These are phyloP conservation scores for Takashimella koratensis DNA, from an alignment of 1,284 basidiomycete species.

Conservation along the genomic window DNA sequence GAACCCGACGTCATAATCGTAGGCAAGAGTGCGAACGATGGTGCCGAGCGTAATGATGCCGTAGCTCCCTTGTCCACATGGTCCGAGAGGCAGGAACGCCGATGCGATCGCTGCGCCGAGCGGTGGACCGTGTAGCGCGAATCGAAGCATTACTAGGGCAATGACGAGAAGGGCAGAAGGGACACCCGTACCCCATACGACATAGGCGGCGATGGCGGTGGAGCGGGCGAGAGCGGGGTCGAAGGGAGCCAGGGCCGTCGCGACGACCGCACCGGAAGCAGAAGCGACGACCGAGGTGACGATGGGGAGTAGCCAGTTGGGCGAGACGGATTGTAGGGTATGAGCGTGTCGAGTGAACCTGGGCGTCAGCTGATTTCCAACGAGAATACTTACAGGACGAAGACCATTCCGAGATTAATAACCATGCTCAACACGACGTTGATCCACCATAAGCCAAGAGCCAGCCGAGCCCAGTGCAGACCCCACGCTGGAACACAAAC, in stretches of 20 bases:
- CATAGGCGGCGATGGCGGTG: conserved; percentile 55
- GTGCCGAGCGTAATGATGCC: conserved; percentile 57
- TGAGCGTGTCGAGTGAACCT: conserved; percentile 65
- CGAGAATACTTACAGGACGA: too few relatives aligned
- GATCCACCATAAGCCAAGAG: conserved; percentile 73
- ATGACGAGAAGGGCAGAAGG: conserved; percentile 57
- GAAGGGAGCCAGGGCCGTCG: conserved; percentile 53
- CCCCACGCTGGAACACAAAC: conserved; percentile 52
- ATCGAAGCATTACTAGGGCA: conserved; percentile 56
- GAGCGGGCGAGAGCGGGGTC: conserved; percentile 56
- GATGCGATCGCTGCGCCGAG: conserved; percentile 56
- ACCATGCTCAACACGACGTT: conserved; percentile 56
- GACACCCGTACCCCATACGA: conserved; percentile 51
- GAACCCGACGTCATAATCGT: conserved; percentile 45
- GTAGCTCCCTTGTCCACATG: conserved; percentile 61
- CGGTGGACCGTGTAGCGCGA: conserved; percentile 49
- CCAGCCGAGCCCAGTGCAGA: conserved; percentile 55
- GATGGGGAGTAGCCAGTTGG: conserved; percentile 68
- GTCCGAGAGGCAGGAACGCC: conserved; percentile 58
- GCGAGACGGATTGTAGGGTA: conserved; percentile 56
- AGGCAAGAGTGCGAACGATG: conserved; percentile 51
- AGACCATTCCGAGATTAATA: conserved; percentile 62
- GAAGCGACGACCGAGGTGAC: conserved; percentile 67
- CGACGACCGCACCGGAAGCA: conserved; percentile 62
- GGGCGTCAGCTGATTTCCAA: too few relatives aligned